Evolutionary conservation across 148 eudicot species (phyloP).

Genomic region (Chenopodium suecicum): DNA sequence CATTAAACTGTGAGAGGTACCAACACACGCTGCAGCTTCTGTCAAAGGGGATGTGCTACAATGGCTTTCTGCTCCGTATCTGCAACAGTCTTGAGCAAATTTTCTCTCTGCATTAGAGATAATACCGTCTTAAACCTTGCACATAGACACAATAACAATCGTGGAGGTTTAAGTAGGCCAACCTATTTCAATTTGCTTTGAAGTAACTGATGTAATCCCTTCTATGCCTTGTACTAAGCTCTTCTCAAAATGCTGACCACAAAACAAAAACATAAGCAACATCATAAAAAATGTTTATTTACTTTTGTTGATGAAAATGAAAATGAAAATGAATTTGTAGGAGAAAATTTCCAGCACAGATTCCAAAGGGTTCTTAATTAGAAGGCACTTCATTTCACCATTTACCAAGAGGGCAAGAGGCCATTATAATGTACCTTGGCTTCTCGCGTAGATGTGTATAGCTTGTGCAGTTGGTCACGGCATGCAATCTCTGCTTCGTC

Average conservation of each 20-base stretch:
- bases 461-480: conserved; percentile 52
- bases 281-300: background rate
- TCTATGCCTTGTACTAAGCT: conserved; percentile 67
- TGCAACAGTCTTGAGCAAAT: conserved; percentile 76
- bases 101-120: conserved; percentile 48
- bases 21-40: conserved; percentile 53
- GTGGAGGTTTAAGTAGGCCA: background rate
- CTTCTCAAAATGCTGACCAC: conserved; percentile 70
- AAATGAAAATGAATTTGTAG: background rate
- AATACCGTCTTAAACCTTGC: conserved; percentile 14
- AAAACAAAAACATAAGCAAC: conserved; percentile 26
- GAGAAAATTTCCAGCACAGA: background rate
- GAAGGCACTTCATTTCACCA: conserved; percentile 3
- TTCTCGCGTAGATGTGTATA: conserved; percentile 69
- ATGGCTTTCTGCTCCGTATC: conserved; percentile 56
- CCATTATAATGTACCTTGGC: conserved; percentile 54
- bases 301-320: background rate
- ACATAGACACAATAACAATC: background rate
- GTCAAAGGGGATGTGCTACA: conserved; percentile 50
- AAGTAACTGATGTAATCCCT: conserved; percentile 58
- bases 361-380: background rate
- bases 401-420: background rate
- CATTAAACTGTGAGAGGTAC: conserved; percentile 53
- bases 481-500: conserved; percentile 57
- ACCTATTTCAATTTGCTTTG: conserved; percentile 83